Base-by-base conservation (phyloP, 352 stramenopile species). In the Pythium graminicola region DNA sequence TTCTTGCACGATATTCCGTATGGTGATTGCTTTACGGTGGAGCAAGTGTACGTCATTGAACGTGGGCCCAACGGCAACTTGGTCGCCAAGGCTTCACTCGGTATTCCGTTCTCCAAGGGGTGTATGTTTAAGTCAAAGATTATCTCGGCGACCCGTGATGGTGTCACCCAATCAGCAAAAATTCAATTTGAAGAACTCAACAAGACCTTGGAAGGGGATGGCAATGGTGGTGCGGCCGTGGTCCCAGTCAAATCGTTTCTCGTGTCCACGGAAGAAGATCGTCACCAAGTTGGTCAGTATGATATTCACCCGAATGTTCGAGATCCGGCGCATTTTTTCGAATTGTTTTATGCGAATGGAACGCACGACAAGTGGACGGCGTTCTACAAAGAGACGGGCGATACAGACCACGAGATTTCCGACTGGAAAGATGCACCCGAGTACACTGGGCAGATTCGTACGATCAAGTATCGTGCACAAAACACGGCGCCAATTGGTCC, bases 101-200 rank as follows among this genome's bases (percentile, higher is more conserved):
- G 73, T 11, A 86, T 93, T 45, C 82, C 82, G 31, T 93, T 93
- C 50, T 91, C 82, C 6, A 93, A 90, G 43, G 82, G 82, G 4
- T 93, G 82, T 50, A 89, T 93, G 79, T 93, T 91, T 58, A 93
- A 93, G 62, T 90, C 79, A 28, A 93, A 91, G 65, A 93, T 93
- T 48, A 89, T 93, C 32, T 87, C 80, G 1, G 75, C 81, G 13
- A 93, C 80, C 29, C 63, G 69, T 11, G 78, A 86, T 40, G 73
- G 75, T 20, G 72, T 86, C 44, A 56, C 22, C 24, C 73, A 71
- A 33, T 86, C 76, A 8, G 72, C 66, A 3, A 73, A 69, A 20
- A 56, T 86, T 24, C 70, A 72, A 47, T 85, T 83, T 44, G 72
- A 89, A 28, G 54, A 78, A 49, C 70, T 86, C 33, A 85, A 86